Conservation (phyloP, 1,139 yeast species). For the Hemisphaericaspora lyxosophila region DNA sequence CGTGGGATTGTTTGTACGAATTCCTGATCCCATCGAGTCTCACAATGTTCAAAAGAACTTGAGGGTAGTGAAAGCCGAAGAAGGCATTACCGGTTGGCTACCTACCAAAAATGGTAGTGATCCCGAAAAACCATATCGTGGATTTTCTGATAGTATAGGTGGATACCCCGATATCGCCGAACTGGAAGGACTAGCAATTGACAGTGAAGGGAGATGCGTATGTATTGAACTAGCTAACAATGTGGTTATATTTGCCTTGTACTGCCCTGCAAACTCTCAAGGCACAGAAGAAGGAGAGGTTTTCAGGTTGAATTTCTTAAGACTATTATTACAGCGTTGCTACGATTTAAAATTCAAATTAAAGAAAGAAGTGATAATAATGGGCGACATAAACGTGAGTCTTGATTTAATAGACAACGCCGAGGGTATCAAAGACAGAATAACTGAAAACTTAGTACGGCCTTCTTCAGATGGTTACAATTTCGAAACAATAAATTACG, state of each 20-base stretch:
- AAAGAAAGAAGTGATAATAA: slow-evolving; percentile 68
- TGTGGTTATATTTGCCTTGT: slow-evolving; percentile 69
- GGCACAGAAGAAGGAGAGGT: slow-evolving; percentile 68
- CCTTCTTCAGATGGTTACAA: slow-evolving; percentile 23
- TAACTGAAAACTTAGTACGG: slow-evolving; percentile 24
- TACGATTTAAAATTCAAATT: slow-evolving; percentile 41
- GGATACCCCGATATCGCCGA: slow-evolving; percentile 60
- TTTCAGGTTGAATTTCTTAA: slow-evolving; percentile 59
- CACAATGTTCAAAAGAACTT: slow-evolving; percentile 33
- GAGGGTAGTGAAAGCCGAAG: slow-evolving; percentile 73
- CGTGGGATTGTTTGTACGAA: slow-evolving; percentile 77
- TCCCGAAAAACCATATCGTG: slow-evolving; percentile 19
- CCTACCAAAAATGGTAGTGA: slow-evolving; percentile 14
- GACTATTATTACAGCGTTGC: slow-evolving; percentile 59
- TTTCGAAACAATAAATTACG: slow-evolving; percentile 44
- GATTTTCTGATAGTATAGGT: slow-evolving; percentile 52
- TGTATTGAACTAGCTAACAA: slow-evolving; percentile 67
- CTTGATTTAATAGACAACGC: slow-evolving; percentile 83
- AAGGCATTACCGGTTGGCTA: slow-evolving; percentile 81
- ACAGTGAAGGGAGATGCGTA: slow-evolving; percentile 81
- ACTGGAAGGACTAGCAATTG: slow-evolving; percentile 50
- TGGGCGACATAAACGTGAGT: slow-evolving; percentile 88
- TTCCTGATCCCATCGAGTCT: slow-evolving; percentile 43
- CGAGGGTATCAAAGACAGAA: slow-evolving; percentile 54
- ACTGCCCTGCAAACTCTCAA: slow-evolving; percentile 90